A percentile compares a stretch with the other conserved stretches of the same genome.
Evolutionary conservation across 2,329 filamentous ascomycete genomes (phyloP).

Genomic region (Tolypocladium ophioglossoides): DNA sequence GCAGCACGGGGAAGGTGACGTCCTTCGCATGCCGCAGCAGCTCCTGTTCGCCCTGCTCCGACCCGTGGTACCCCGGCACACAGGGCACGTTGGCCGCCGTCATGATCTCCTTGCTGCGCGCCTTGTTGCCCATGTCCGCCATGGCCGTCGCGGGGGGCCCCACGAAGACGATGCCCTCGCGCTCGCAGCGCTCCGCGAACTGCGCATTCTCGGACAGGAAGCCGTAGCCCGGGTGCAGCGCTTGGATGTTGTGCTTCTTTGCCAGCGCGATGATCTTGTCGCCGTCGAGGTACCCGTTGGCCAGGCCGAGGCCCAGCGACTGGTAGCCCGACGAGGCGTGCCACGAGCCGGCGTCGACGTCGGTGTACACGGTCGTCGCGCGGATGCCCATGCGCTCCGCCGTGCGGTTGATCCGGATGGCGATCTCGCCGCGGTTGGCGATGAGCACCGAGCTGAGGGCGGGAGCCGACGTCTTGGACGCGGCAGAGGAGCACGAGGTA

Average conservation of each 20-base stretch:
- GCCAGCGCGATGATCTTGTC: slow-evolving; percentile 85
- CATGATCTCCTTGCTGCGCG: slow-evolving; percentile 93
- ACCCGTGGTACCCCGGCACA: slow-evolving; percentile 89
- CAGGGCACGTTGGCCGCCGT: slow-evolving; percentile 87
- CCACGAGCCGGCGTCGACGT: slow-evolving; percentile 77
- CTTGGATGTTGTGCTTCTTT: slow-evolving; percentile 75
- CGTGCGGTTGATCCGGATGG: slow-evolving; percentile 82
- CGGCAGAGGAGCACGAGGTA: slow-evolving; percentile 15
- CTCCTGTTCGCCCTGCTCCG: slow-evolving; percentile 59
- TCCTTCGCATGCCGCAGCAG: slow-evolving; percentile 60
- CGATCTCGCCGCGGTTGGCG: slow-evolving; percentile 94
- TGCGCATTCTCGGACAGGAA: slow-evolving; percentile 89
- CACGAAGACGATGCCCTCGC: slow-evolving; percentile 88
- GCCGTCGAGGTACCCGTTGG: slow-evolving; percentile 84
- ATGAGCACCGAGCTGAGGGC: slow-evolving; percentile 77
- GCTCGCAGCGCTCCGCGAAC: slow-evolving; percentile 80
- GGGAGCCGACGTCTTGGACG: slow-evolving; percentile 33
- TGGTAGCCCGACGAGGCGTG: slow-evolving; percentile 80
- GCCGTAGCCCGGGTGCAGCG: slow-evolving; percentile 92
- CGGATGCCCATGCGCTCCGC: slow-evolving; percentile 81
- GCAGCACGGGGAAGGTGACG: slow-evolving; percentile 57
- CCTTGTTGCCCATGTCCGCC: slow-evolving; percentile 89
- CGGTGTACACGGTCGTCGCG: slow-evolving; percentile 91
- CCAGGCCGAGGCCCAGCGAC: slow-evolving; percentile 71
- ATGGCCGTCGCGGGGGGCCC: slow-evolving; percentile 78